These are phyloP conservation scores for Cutaneotrichosporon dermatis DNA, from an alignment of 1,284 basidiomycete genomes.

Conservation along the genomic window DNA sequence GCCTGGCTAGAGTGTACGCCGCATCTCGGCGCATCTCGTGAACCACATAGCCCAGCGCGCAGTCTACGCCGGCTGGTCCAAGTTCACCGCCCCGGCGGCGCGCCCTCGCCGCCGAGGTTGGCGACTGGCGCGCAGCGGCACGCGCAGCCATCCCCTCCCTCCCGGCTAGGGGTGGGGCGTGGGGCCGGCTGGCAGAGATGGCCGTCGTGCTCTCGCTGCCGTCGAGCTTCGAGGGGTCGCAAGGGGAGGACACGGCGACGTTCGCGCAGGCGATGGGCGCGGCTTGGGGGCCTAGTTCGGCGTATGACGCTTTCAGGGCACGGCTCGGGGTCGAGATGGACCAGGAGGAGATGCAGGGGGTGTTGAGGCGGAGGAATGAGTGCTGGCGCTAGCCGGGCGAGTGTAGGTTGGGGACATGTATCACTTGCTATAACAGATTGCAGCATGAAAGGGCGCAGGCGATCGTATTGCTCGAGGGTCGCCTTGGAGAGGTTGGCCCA, in stretches of 20 bases:
- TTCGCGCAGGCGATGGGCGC: slow-evolving; percentile 77
- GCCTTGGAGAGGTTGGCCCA: too few species aligned
- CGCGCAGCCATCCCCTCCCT: slow-evolving; percentile 32
- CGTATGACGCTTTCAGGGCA: slow-evolving; percentile 63
- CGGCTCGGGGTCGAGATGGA: slow-evolving; percentile 30
- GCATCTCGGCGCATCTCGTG: slow-evolving; percentile 61
- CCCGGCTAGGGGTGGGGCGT: slow-evolving; percentile 38
- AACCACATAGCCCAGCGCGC: slow-evolving; percentile 76
- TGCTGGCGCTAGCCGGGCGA: slow-evolving; percentile 32
- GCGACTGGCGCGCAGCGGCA: slow-evolving; percentile 73
- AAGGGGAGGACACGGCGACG: slow-evolving; percentile 59
- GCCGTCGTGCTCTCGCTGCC: slow-evolving; percentile 60
- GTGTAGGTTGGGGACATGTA: too few species aligned
- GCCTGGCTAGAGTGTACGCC: slow-evolving; percentile 63
- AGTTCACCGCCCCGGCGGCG: slow-evolving; percentile 57
- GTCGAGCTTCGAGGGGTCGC: slow-evolving; percentile 44
- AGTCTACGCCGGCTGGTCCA: slow-evolving; percentile 66
- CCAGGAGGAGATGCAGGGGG: slow-evolving; percentile 31
- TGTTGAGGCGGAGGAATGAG: slow-evolving; percentile 42
- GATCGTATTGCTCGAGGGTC: too few species aligned
- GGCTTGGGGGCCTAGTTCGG: slow-evolving; percentile 66
- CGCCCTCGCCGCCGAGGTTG: slow-evolving; percentile 64
- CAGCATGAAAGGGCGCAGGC: too few species aligned
- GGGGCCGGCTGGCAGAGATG: slow-evolving; percentile 56
- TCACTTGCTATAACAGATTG: too few species aligned